Conservation (phyloP, 2,329 filamentous ascomycete species). For the Thielaviopsis populi region DNA sequence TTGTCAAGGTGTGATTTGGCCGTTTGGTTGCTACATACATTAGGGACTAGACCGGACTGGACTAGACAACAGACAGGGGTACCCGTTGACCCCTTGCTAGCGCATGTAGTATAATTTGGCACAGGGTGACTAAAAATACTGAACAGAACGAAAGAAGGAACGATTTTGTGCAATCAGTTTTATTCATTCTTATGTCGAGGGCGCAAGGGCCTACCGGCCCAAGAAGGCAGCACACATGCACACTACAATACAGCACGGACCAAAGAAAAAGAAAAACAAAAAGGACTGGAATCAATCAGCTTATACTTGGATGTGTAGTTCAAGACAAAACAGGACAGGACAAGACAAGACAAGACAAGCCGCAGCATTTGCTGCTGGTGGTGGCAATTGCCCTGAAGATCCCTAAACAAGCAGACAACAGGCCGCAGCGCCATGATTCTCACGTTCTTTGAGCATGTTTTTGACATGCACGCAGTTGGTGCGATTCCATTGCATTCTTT, state of each 20-base stretch:
- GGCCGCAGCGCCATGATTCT: neutral
- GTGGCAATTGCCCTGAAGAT: neutral
- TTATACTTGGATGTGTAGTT: neutral
- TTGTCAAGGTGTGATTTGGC: too few species aligned
- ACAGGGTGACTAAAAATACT: neutral
- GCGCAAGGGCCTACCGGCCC: neutral
- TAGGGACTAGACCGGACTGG: too few species aligned
- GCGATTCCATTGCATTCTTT: too few species aligned
- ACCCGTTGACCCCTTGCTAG: too few species aligned
- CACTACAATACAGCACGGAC: too few species aligned
- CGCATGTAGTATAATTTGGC: neutral
- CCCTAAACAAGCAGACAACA: too few species aligned
- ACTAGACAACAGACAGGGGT: neutral
- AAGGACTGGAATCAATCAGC: too few species aligned
- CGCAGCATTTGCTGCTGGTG: neutral
- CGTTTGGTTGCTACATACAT: too few species aligned
- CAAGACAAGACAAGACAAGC: neutral
- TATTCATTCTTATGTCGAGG: neutral
- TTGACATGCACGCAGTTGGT: too few species aligned
- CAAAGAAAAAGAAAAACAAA: too few species aligned
- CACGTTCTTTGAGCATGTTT: too few species aligned
- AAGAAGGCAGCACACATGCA: too few species aligned
- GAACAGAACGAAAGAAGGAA: neutral
- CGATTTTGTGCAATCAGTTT: neutral
- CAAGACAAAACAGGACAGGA: neutral